Percentiles rank a stretch among this genome's conserved stretches.
Evolutionary conservation across 1,284 basidiomycete species (phyloP).

Genomic region (Ganoderma sinense): DNA sequence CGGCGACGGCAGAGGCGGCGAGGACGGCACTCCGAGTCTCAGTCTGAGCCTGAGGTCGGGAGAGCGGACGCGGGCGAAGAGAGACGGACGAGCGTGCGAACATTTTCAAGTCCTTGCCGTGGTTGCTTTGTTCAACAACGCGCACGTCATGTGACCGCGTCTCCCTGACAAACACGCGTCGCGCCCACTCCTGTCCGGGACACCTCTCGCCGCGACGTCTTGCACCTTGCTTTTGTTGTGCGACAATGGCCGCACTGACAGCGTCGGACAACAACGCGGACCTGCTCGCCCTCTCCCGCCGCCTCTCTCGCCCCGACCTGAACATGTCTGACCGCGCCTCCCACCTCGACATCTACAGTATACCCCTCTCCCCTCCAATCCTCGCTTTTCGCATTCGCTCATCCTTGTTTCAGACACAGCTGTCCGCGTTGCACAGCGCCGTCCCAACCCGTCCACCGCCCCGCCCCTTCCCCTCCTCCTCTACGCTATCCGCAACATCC

Average conservation of each 20-base stretch:
- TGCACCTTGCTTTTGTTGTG: not conserved
- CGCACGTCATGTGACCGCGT: slow-evolving; percentile 33
- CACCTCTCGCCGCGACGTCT: not conserved
- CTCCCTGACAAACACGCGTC: not conserved
- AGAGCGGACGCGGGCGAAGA: not conserved
- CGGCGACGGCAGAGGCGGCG: slow-evolving; percentile 14
- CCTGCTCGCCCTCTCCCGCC: not conserved
- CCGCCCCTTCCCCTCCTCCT: slow-evolving; percentile 24
- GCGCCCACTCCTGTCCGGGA: not conserved
- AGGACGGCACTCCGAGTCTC: not conserved
- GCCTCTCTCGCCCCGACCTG: not conserved
- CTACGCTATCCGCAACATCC: slow-evolving; percentile 29
- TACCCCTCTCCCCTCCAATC: not conserved
- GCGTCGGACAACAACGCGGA: not conserved
- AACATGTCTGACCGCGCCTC: slow-evolving; percentile 9
- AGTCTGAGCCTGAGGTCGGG: not conserved
- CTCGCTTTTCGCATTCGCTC: not conserved
- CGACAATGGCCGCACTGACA: not conserved
- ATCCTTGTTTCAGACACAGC: not conserved
- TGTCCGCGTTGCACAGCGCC: not conserved
- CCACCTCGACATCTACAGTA: slow-evolving; percentile 20
- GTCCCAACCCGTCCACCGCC: slow-evolving; percentile 6
- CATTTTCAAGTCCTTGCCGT: not conserved
- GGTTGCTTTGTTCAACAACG: slow-evolving; percentile 29
- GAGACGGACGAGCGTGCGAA: slow-evolving; percentile 29